Percentiles rank a stretch among this genome's conserved stretches.
Evolutionary conservation across 192 early-diverging fungal genomes (phyloP).

Genomic region (Funneliformis mosseae): DNA sequence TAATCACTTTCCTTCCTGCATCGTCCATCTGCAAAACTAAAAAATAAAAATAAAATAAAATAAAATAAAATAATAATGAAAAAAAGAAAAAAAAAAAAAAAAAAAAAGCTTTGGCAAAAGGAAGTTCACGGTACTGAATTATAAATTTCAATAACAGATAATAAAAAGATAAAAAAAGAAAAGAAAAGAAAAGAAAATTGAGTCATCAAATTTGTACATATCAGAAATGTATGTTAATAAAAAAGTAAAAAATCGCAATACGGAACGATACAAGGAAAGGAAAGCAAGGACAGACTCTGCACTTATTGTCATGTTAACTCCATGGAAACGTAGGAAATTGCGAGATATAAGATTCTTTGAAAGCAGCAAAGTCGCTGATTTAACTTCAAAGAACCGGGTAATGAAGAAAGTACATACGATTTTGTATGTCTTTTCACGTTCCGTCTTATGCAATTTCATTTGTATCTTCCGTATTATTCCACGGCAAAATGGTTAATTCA

Average conservation of each 20-base stretch:
- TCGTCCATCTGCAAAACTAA: not conserved
- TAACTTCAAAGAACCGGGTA: not conserved
- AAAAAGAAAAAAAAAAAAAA: not conserved
- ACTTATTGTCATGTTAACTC: not conserved
- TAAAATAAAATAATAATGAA: not conserved
- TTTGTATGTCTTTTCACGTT: not conserved
- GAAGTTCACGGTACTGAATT: not conserved
- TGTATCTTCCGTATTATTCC: not conserved
- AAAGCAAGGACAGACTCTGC: constrained; percentile 6
- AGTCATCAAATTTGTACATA: not conserved
- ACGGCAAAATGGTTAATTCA: not conserved
- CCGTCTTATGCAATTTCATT: constrained; percentile 6
- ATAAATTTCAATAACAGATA: not conserved
- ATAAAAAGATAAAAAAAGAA: not conserved
- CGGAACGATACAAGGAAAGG: constrained; percentile 16
- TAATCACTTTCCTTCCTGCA: not conserved
- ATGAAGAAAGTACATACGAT: not conserved
- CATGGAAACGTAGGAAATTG: not conserved
- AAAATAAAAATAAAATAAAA: not conserved
- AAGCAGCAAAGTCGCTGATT: not conserved
- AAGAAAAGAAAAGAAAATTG: not conserved
- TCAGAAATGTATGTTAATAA: constrained; percentile 11
- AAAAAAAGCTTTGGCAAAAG: not conserved
- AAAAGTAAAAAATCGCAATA: constrained; percentile 12
- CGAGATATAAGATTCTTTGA: not conserved